Evolutionary conservation across 495 filamentous ascomycete genomes (phyloP).

Genomic region (Daldinia decipiens): DNA sequence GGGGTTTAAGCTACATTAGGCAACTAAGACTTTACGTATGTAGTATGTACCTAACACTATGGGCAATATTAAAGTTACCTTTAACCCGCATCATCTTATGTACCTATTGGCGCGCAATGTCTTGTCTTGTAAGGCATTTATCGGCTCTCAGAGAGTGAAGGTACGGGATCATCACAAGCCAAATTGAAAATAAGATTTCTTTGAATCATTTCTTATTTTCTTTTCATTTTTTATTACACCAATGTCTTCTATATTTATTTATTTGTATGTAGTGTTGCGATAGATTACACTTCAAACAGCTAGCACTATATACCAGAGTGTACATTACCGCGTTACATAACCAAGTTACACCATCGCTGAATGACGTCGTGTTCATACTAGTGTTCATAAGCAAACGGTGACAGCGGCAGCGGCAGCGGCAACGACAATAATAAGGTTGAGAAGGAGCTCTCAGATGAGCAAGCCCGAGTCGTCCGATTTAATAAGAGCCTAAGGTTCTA

Average conservation of each 20-base stretch:
- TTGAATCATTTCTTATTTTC: neutral
- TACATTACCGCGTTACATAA: conserved; percentile 8
- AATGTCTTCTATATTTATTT: neutral
- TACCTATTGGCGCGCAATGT: neutral
- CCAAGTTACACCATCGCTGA: conserved; percentile 6
- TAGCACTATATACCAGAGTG: neutral
- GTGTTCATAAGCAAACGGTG: conserved; percentile 2
- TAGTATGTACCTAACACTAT: no score
- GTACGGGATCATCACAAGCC: neutral
- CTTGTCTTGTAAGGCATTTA: conserved; percentile 1
- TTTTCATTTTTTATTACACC: neutral
- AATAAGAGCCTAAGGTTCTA: conserved; percentile 3
- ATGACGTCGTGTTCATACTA: conserved; percentile 35
- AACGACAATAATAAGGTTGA: neutral
- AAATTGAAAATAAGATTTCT: neutral
- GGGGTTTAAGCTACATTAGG: conserved; percentile 2
- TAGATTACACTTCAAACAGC: neutral
- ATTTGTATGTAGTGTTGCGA: neutral
- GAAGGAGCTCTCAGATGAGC: neutral
- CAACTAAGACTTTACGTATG: neutral
- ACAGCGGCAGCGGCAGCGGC: neutral
- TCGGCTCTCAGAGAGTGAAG: neutral
- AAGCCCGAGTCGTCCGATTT: neutral
- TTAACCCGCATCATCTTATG: neutral
- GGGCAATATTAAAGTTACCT: neutral